Percentiles rank a stretch among this genome's conserved stretches.
These are phyloP conservation scores for Cubamyces lactineus DNA, from an alignment of 768 basidiomycete genomes.

Conservation along the genomic window DNA sequence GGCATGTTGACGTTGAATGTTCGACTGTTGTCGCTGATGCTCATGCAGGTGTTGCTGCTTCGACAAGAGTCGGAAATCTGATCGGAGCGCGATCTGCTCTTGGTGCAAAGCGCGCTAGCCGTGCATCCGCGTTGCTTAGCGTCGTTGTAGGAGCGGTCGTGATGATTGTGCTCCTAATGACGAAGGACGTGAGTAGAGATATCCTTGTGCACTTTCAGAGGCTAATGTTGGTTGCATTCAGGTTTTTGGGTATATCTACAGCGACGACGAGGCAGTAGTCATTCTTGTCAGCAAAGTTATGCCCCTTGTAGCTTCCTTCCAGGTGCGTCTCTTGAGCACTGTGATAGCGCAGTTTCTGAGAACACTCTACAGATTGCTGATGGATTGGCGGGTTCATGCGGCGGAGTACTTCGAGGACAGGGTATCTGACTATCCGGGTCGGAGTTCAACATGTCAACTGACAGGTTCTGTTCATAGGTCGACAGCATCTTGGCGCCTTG, in stretches of 20 bases:
- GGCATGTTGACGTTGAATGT: background rate
- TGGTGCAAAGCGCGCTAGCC: constrained; percentile 60
- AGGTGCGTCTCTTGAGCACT: constrained; percentile 35
- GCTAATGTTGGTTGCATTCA: constrained; percentile 27
- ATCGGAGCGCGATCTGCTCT: constrained; percentile 59
- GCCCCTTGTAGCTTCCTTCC: constrained; percentile 59
- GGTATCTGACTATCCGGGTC: constrained; percentile 30
- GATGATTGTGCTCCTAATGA: constrained; percentile 60
- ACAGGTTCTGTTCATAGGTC: constrained; percentile 31
- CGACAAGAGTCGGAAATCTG: constrained; percentile 72
- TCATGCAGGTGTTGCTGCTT: constrained; percentile 61
- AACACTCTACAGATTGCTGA: constrained; percentile 46
- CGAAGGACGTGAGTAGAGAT: constrained; percentile 52
- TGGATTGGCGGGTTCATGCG: constrained; percentile 54
- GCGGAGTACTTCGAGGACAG: constrained; percentile 53
- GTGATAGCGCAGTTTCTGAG: background rate
- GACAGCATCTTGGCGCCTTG: constrained; percentile 73
- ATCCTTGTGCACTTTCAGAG: constrained; percentile 1
- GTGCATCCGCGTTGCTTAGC: constrained; percentile 66
- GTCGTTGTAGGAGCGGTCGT: constrained; percentile 59
- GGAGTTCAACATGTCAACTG: background rate
- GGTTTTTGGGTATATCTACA: constrained; percentile 72
- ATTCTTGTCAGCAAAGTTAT: constrained; percentile 51
- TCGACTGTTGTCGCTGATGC: background rate
- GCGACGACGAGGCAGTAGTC: constrained; percentile 60